phyloP scores from a whole-genome alignment of 352 stramenopile genomes.

The Phytophthora pseudosyringae region DNA sequence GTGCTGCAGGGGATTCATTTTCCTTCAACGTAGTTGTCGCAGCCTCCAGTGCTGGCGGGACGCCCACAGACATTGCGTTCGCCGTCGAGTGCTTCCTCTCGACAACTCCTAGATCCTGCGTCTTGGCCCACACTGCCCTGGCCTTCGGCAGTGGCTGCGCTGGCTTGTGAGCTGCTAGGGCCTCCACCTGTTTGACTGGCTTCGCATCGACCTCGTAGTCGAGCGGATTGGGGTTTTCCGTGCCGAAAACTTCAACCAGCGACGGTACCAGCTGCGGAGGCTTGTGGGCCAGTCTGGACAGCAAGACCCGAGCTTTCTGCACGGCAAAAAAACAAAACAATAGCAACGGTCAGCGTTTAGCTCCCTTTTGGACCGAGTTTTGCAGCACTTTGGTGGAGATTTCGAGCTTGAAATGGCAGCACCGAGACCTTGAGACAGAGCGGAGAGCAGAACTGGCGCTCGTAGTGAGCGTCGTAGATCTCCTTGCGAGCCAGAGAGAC shows the following conservation, averaged over 20 bases:
- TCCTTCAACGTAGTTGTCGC: slow-evolving; percentile 47
- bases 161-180: slow-evolving; percentile 1
- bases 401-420: slow-evolving; percentile 1
- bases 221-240: slow-evolving; percentile 72
- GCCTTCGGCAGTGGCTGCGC: slow-evolving; percentile 41
- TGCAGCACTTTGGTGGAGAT: neutral
- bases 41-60: slow-evolving; percentile 28
- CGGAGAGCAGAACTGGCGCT: slow-evolving; percentile 85
- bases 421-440: slow-evolving; percentile 64
- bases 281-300: slow-evolving; percentile 73
- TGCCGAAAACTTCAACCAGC: slow-evolving; percentile 81
- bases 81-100: slow-evolving; percentile 48
- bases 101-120: slow-evolving; percentile 67
- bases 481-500: slow-evolving; percentile 74
- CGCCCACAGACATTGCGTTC: slow-evolving; percentile 40
- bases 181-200: slow-evolving; percentile 5
- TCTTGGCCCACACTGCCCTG: slow-evolving; percentile 81
- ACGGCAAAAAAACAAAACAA: slow-evolving; percentile 2
- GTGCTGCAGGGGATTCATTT: slow-evolving; percentile 41
- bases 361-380: neutral
- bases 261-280: slow-evolving; percentile 86
- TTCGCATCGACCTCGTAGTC: slow-evolving; percentile 56
- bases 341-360: neutral
- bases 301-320: slow-evolving; percentile 76
- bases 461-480: slow-evolving; percentile 82